Evolutionary conservation across 257 asterid genomes (phyloP).

Genomic region (Primulina tabacum): DNA sequence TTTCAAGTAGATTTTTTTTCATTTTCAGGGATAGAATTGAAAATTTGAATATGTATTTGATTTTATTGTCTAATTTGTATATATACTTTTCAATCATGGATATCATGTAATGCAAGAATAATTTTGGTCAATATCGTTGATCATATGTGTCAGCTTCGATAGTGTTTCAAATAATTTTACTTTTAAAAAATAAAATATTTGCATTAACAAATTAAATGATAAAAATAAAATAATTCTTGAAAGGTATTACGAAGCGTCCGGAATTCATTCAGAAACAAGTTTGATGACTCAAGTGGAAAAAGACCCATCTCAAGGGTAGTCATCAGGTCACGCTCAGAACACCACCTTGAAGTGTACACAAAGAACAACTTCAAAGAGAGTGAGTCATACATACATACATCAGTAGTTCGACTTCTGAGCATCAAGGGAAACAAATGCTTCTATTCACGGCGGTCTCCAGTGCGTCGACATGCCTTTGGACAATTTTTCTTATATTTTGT

Average conservation of each 20-base stretch:
- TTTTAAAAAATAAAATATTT: no score
- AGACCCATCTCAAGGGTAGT: neutral
- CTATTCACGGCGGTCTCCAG: slow-evolving; percentile 75
- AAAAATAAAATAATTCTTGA: neutral
- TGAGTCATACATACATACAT: neutral
- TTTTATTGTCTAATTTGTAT: no score
- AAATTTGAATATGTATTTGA: neutral
- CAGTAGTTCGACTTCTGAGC: slow-evolving; percentile 12
- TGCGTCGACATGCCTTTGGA: slow-evolving; percentile 80
- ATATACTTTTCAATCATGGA: no score
- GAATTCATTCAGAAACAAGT: neutral
- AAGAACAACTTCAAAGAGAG: neutral
- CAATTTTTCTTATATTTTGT: slow-evolving; percentile 53
- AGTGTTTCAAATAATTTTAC: no score
- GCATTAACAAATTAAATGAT: neutral
- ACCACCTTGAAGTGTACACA: neutral
- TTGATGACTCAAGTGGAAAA: neutral
- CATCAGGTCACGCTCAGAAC: neutral
- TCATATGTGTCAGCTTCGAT: no score
- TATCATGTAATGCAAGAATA: no score
- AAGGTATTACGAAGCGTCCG: neutral
- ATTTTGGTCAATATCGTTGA: no score
- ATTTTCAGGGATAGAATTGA: no score
- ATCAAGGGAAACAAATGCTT: slow-evolving; percentile 58
- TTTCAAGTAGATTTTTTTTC: neutral